Evolutionary conservation across 257 asterid genomes (phyloP).

Genomic region (Salvia miltiorrhiza): DNA sequence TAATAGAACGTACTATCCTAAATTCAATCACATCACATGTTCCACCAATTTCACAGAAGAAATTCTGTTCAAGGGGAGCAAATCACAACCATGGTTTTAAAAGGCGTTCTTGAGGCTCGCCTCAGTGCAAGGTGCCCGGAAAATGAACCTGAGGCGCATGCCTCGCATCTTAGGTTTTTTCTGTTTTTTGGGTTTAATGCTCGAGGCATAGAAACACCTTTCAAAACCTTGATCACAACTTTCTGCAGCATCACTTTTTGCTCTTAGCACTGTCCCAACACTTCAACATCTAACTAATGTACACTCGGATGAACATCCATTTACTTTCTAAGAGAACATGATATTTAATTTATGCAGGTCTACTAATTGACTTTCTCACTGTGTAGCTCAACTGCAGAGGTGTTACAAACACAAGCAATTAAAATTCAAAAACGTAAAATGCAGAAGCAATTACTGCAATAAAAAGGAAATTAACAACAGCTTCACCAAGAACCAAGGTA

Average conservation of each 20-base stretch:
- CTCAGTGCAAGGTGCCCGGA: too few species aligned
- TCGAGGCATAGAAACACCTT: too few species aligned
- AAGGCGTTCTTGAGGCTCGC: too few species aligned
- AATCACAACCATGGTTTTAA: too few species aligned
- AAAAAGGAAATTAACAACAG: not conserved
- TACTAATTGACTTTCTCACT: not conserved
- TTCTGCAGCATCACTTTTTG: not conserved
- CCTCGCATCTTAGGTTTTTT: too few species aligned
- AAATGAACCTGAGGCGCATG: too few species aligned
- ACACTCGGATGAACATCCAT: not conserved
- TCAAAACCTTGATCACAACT: too few species aligned
- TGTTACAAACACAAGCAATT: not conserved
- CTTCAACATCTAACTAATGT: not conserved
- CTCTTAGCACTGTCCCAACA: not conserved
- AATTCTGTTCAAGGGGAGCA: not conserved
- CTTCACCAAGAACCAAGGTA: not conserved
- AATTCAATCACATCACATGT: not conserved
- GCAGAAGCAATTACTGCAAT: not conserved
- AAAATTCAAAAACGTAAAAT: not conserved
- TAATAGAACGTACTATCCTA: not conserved
- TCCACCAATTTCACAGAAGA: not conserved
- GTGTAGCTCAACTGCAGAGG: not conserved
- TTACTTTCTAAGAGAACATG: not conserved
- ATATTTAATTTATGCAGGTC: not conserved
- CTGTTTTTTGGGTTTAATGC: too few species aligned